A percentile compares a stretch with the other conserved stretches of the same genome.
Conservation (phyloP, 2,329 filamentous ascomycete genomes). For the Leptodontidium sp. region DNA sequence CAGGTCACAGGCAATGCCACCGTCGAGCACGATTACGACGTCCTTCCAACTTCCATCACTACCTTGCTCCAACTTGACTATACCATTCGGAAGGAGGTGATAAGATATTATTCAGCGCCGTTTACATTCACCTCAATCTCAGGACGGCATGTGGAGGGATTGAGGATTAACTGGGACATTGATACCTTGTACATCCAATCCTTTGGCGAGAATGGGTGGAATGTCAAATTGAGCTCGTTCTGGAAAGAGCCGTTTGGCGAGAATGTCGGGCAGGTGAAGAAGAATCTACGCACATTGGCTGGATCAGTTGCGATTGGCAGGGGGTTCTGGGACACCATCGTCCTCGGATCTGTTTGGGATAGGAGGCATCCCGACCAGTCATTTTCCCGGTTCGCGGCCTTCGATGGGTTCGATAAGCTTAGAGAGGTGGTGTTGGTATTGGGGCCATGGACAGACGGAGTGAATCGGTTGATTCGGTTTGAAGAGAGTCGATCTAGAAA, state of each 20-base stretch:
- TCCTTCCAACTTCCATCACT: not conserved
- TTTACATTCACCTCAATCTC: not conserved
- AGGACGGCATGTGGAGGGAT: not conserved
- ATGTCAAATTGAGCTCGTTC: not conserved
- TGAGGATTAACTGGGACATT: constrained; percentile 12
- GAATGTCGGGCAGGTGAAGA: not conserved
- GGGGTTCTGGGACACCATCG: not conserved
- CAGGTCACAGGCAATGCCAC: not conserved
- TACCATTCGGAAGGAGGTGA: not conserved
- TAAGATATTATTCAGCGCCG: not conserved
- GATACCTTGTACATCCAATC: not conserved
- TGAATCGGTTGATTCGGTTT: not conserved
- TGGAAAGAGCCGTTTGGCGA: not conserved
- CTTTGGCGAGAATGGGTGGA: too few relatives aligned
- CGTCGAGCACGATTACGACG: not conserved
- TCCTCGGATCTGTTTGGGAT: not conserved
- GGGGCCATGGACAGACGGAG: not conserved
- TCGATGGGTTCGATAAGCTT: not conserved
- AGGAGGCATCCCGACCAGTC: not conserved
- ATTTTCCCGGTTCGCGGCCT: not conserved
- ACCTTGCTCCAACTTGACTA: not conserved
- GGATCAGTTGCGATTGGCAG: not conserved
- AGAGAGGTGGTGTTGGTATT: not conserved
- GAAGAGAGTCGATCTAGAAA: too few relatives aligned
- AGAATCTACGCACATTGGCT: not conserved